Conservation (phyloP, 805 yeast species). For the Candida berthetii region DNA sequence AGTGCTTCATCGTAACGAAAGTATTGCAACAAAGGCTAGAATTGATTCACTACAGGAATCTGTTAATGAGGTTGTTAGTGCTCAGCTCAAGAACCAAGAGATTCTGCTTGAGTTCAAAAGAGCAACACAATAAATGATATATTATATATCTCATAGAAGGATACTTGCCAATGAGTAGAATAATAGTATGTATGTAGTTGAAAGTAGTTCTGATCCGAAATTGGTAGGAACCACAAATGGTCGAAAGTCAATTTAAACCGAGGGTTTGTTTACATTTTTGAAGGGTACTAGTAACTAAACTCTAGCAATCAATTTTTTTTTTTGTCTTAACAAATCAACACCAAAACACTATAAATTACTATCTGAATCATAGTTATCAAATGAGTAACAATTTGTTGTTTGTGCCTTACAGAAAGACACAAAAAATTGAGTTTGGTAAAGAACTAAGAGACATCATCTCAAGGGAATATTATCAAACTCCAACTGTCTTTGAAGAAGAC, state of each 20-base stretch:
- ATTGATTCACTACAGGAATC: slow-evolving; percentile 12
- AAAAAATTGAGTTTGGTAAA: slow-evolving; percentile 31
- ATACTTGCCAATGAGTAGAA: too few relatives aligned
- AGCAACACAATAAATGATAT: background rate
- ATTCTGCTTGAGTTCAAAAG: slow-evolving; percentile 7
- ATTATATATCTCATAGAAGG: too few relatives aligned
- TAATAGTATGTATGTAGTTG: too few relatives aligned
- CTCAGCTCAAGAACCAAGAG: slow-evolving; percentile 17
- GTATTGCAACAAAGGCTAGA: slow-evolving; percentile 5
- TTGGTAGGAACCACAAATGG: too few relatives aligned
- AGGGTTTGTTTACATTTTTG: background rate
- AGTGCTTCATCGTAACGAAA: slow-evolving; percentile 5
- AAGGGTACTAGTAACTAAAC: too few relatives aligned
- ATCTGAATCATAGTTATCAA: background rate
- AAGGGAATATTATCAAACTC: slow-evolving; percentile 37
- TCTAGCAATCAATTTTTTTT: too few relatives aligned
- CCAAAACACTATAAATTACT: too few relatives aligned
- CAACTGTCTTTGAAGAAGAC: slow-evolving; percentile 34
- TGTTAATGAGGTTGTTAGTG: slow-evolving; percentile 15
- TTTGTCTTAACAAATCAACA: too few relatives aligned
- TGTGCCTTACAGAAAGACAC: slow-evolving; percentile 46
- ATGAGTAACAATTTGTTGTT: slow-evolving; percentile 34
- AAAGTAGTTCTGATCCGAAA: too few relatives aligned
- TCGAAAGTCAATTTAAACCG: background rate
- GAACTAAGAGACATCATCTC: slow-evolving; percentile 38